These are phyloP conservation scores for Hirschioporus abietinus DNA, from an alignment of 768 basidiomycete genomes.

Conservation along the genomic window DNA sequence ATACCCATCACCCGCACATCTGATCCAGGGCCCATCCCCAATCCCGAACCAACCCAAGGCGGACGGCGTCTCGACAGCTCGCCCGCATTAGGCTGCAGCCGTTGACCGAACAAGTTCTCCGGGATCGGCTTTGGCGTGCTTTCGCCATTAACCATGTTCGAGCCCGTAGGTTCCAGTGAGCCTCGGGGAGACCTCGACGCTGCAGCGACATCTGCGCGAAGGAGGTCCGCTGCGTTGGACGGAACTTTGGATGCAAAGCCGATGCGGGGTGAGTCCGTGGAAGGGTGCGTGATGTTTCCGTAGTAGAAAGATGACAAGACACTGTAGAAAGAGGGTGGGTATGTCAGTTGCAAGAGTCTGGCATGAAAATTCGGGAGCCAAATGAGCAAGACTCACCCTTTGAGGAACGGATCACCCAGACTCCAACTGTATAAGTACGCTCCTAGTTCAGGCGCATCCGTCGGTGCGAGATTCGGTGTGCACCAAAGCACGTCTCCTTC, in stretches of 20 bases:
- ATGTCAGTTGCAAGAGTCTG: neutral
- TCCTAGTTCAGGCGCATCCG: slow-evolving; percentile 57
- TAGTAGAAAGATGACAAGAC: slow-evolving; percentile 65
- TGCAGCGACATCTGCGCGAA: neutral
- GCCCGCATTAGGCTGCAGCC: neutral
- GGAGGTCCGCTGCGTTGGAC: slow-evolving; percentile 35
- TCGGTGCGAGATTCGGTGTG: slow-evolving; percentile 47
- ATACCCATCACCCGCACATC: neutral
- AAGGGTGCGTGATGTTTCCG: slow-evolving; percentile 66
- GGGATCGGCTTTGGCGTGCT: neutral
- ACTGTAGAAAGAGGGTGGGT: slow-evolving; percentile 35
- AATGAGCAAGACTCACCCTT: slow-evolving; percentile 43
- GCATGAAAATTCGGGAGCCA: neutral
- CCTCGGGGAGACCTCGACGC: neutral
- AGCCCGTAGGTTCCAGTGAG: neutral
- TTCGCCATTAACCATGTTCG: neutral
- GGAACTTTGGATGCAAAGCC: slow-evolving; percentile 72
- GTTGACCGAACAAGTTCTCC: neutral
- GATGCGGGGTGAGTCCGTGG: slow-evolving; percentile 59
- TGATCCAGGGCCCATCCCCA: no score
- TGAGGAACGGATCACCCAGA: slow-evolving; percentile 70
- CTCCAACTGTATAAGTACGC: slow-evolving; percentile 70
- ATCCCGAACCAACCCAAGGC: neutral
- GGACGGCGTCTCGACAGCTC: neutral
- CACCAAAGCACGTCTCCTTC: slow-evolving; percentile 27